Percentiles rank a stretch among this genome's conserved stretches.
These are phyloP conservation scores for Microglena sp. DNA, from an alignment of 139 green algal genomes.

Conservation along the genomic window DNA sequence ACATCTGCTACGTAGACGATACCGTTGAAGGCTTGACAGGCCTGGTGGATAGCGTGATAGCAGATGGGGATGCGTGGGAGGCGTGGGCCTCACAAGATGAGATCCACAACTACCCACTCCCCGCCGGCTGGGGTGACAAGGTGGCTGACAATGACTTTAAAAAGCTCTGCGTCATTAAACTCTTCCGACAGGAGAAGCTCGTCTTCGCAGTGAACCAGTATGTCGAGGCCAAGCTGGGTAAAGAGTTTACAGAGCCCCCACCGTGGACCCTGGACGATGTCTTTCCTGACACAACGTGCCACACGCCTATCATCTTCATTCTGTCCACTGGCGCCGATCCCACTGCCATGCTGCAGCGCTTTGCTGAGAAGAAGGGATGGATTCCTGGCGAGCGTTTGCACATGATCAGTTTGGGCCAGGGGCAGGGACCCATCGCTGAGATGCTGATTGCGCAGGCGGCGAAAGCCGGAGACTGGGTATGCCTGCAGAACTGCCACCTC, in stretches of 20 bases:
- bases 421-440: conserved; percentile 66
- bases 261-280: conserved; percentile 76
- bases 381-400: conserved; percentile 52
- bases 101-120: conserved; percentile 40
- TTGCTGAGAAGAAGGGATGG: conserved; percentile 54
- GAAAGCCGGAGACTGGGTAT: conserved; percentile 70
- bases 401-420: conserved; percentile 75
- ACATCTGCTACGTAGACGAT: conserved; percentile 20
- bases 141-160: conserved; percentile 32
- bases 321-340: conserved; percentile 73
- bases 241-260: conserved; percentile 55
- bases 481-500: conserved; percentile 87
- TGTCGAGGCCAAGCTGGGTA: conserved; percentile 48
- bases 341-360: conserved; percentile 65
- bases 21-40: conserved; percentile 23
- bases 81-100: conserved; percentile 22
- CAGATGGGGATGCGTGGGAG: conserved; percentile 19
- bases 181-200: conserved; percentile 67
- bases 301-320: conserved; percentile 78
- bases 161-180: conserved; percentile 54
- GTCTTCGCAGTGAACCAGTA: conserved; percentile 40
- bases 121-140: conserved; percentile 32
- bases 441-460: conserved; percentile 52
- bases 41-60: conserved; percentile 23
- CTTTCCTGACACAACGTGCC: conserved; percentile 55